A percentile compares a stretch with the other conserved stretches of the same genome.
These are phyloP conservation scores for Geranium rotundifolium DNA, from an alignment of 345 rosid genomes.

Conservation along the genomic window DNA sequence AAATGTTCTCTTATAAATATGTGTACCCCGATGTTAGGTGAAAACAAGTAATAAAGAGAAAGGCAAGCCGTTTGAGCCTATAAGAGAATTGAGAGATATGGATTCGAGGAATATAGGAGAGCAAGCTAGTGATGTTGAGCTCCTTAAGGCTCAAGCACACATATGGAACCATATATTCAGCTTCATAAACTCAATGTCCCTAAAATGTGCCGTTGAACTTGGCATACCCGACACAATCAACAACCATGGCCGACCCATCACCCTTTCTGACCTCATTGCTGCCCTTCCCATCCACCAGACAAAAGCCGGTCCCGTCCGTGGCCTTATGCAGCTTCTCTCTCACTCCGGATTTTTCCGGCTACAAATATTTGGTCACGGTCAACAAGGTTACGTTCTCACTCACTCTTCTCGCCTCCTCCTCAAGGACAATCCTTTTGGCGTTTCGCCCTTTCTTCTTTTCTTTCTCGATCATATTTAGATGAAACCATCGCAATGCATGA, in stretches of 20 bases:
- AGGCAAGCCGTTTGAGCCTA: no score
- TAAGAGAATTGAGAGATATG: no score
- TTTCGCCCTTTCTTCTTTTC: background rate
- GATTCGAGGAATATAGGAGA: no score
- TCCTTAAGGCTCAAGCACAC: conserved; percentile 19
- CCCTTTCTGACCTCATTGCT: conserved; percentile 12
- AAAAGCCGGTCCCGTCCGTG: conserved; percentile 11
- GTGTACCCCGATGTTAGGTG: no score
- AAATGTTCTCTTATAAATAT: no score
- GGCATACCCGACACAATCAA: conserved; percentile 33
- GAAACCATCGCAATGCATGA: conserved; percentile 13
- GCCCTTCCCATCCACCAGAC: conserved; percentile 12
- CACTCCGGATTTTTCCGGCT: conserved; percentile 27
- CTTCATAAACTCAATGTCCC: conserved; percentile 24
- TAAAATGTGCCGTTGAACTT: conserved; percentile 31
- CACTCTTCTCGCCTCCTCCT: conserved; percentile 16
- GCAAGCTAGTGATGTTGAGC: background rate
- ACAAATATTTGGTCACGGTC: background rate
- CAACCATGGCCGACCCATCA: conserved; percentile 28
- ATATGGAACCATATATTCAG: conserved; percentile 15
- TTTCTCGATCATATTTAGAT: conserved; percentile 9
- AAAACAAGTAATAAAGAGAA: no score
- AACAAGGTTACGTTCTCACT: conserved; percentile 18
- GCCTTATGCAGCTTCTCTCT: conserved; percentile 26
- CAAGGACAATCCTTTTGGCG: conserved; percentile 1